Evolutionary conservation across 2,329 filamentous ascomycete species (phyloP), one percentile per base, ranked within the genome.

Genomic region (Metarhizium anisopliae): DNA sequence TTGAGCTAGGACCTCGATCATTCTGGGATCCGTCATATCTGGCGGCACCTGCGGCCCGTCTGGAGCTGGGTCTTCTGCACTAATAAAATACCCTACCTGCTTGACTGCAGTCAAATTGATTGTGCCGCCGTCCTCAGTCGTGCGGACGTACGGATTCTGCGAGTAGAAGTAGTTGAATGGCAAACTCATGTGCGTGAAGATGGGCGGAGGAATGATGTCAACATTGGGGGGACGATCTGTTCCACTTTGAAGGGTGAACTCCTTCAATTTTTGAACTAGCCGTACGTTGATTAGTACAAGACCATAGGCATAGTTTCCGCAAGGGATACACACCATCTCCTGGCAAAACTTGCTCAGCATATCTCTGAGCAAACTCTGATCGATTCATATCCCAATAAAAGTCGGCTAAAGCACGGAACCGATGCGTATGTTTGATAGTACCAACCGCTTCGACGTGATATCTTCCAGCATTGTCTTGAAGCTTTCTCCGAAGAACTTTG

Each of bases 361-460:
- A 84, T 57, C 85, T 82, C 36, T 79, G 78, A 64, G 91, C 83
- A 68, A 95, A 89, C 0, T 80, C 74, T 50, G 86, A 86, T 40
- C 81, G 78, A 14, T 78, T 78, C 52, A 87, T 84, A 25, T 89
- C 84, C 71, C 86, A 93, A 64, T 95, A 90, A 65, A 95, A 95
- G 70, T 97, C 93, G 8, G 90, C 86, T 60, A 95, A 78, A 79
- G 85, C 85, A 67, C 93, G 83, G 70, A 95, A 99, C 42, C 93
- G 83, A 75, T 97, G 91, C 1, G 87, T 94, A 62, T 89, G 84
- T 55, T 85, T 82, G 58, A 96, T 81, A 20, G 84, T 71, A 7
- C 90, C 90, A 3, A 92, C 78, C 1, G 85, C 78, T 61, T 91
- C 83, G 35, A 90, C 78, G 4, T 78, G 72, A 67, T 92, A 93